Evolutionary conservation across 148 eudicot genomes (phyloP), one percentile per base, ranked within the genome.

Genomic region (Oxyria digyna): DNA sequence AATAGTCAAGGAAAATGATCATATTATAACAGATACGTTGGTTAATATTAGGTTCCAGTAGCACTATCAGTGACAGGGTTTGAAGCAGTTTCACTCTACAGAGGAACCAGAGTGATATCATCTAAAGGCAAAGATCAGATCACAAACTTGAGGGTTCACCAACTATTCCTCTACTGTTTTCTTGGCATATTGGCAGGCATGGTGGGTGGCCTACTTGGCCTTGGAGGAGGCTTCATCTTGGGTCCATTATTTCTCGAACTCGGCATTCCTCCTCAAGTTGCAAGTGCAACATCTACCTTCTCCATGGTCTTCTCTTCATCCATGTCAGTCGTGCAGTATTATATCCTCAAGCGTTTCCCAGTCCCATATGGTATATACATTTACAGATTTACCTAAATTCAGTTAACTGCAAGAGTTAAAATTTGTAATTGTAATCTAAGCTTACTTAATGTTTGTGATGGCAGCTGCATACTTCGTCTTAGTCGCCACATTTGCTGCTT

Each of bases 221-320:
- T 85, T 17, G 88, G 88, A 1, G 88, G 88, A 15, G 88, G 88
- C 43, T 85, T 85, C 77, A 82, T 85, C 82, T 74, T 85, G 31
- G 88, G 85, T 0, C 88, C 88, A 32, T 78, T 85, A 29, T 85
- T 85, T 71, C 82, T 85, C 4, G 88, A 85, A 67, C 73, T 85
- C 20, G 88, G 88, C 11, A 85, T 85, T 72, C 84, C 85, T 46
- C 71, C 55, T 69, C 74, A 54, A 31, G 91, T 87, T 4, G 84
- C 91, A 38, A 87, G 91, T 73, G 88, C 91, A 57, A 87, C 91
- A 45, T 78, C 88, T 52, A 84, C 86, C 4, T 87, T 87, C 74
- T 81, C 87, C 52, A 87, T 87, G 91, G 75, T 68, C 27, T 87
- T 87, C 74, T 87, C 91, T 4, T 84, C 91, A 46, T 84, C 91